Base-by-base conservation (phyloP, 345 rosid species). In the Melastoma malabathricum region DNA sequence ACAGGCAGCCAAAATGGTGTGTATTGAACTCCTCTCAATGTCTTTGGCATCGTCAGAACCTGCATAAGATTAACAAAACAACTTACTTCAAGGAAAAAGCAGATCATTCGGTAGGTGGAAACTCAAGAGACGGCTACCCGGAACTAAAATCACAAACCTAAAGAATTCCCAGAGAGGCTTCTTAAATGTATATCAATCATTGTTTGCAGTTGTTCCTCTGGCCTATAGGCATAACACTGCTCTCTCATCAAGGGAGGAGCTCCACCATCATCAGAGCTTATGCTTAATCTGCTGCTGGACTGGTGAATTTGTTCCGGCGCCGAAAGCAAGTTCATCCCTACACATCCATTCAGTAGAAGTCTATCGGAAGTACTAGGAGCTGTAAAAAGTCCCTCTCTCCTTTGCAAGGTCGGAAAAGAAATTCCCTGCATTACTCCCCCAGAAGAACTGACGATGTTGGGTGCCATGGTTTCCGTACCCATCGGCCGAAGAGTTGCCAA, bases 1-100 rank as follows among this genome's bases (percentile, higher is more conserved):
- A 60, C 98, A 86, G 17, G 89, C 84, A 49, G 96, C 94, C 65
- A 90, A 63, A 57, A 86, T 62, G 20, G 92, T 80, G 64, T 86
- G 92, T 10, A 74, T 75, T 2, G 94, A 84, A 65, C 89, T 68
- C 60, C 74, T 76, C 13, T 75, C 79, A 50, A 90, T 77, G 65
- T 84, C 92, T 44, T 76, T 78, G 50, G 74, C 58, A 5, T 76
- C 75, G 51, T 68, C 58, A 38, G 69, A 69, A 62, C 76, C 96
- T 90, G 82, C 72, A 65, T 52, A 51, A 44, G 15, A 51, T 47
- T 15, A 34, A 34, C 6, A 34, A 34, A 34, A 6, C 41, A 34
- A 12, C 41, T 34, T 34, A 6, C 41, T 7, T 12, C 41, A 34
- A 34, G 41, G 41, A 9, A 34, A 34, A 7, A 9, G 12, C 41